phyloP scores from a whole-genome alignment of 148 eudicot species.

The Amaranthus cruentus region DNA sequence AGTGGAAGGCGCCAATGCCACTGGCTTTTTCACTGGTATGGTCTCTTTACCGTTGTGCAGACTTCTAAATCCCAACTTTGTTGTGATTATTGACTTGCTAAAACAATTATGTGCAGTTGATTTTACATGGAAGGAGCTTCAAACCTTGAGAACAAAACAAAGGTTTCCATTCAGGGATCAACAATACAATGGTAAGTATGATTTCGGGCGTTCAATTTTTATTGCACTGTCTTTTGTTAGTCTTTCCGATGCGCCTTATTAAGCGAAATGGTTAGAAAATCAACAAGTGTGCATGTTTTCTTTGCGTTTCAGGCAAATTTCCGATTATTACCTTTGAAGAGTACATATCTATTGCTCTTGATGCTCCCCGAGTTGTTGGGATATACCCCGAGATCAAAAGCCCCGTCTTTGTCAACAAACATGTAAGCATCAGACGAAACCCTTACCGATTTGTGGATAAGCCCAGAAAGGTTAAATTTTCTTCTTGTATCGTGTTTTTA shows the following conservation, averaged over 20 bases:
- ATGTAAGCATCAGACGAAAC: conserved; percentile 41
- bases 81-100: neutral
- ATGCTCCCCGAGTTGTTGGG: conserved; percentile 90
- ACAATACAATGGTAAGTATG: conserved; percentile 70
- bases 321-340: conserved; percentile 89
- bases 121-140: conserved; percentile 83
- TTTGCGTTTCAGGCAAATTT: conserved; percentile 59
- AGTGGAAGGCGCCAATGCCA: conserved; percentile 67
- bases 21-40: conserved; percentile 73
- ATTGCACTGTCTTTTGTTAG: neutral
- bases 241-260: neutral
- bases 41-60: neutral
- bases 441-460: neutral
- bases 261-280: neutral
- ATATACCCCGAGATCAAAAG: conserved; percentile 96
- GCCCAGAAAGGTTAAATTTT: neutral
- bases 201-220: neutral
- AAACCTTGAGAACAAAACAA: conserved; percentile 71
- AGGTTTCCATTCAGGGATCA: conserved; percentile 78
- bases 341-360: conserved; percentile 81
- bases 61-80: neutral
- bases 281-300: neutral
- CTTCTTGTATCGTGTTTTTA: neutral
- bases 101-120: conserved; percentile 53
- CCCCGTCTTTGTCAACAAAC: conserved; percentile 82